phyloP scores from a whole-genome alignment of 2,329 filamentous ascomycete genomes.

The Aspergillus nomiae region DNA sequence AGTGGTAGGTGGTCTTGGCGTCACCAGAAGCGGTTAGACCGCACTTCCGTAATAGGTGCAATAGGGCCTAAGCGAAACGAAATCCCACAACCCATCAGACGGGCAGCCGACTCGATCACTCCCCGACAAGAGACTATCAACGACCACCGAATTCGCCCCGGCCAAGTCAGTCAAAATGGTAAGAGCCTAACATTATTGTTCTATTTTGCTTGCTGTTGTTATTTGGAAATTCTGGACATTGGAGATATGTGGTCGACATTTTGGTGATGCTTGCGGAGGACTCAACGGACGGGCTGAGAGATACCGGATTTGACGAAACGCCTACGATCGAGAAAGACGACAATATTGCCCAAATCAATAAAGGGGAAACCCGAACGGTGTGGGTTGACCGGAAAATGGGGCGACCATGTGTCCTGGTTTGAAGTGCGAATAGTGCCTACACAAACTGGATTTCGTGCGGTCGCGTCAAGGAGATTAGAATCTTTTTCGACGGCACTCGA shows the following conservation, averaged over 20 bases:
- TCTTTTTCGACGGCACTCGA: background rate
- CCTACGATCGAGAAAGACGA: background rate
- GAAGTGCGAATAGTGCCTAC: background rate
- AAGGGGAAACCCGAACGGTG: background rate
- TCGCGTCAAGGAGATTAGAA: background rate
- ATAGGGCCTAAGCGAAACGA: slow-evolving; percentile 48
- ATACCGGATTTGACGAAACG: background rate
- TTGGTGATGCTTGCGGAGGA: slow-evolving; percentile 8
- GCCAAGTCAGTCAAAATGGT: slow-evolving; percentile 53
- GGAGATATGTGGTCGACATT: slow-evolving; percentile 22
- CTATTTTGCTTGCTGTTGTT: slow-evolving; percentile 24
- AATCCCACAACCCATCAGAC: slow-evolving; percentile 44
- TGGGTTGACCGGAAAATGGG: background rate
- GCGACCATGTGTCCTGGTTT: background rate
- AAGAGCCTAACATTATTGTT: slow-evolving; percentile 31
- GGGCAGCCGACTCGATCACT: slow-evolving; percentile 34
- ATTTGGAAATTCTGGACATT: slow-evolving; percentile 20
- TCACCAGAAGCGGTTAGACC: slow-evolving; percentile 32
- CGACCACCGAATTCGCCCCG: slow-evolving; percentile 46
- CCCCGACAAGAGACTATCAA: slow-evolving; percentile 44
- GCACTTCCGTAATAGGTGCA: slow-evolving; percentile 34
- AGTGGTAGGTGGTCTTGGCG: slow-evolving; percentile 18
- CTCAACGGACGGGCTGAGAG: slow-evolving; percentile 1
- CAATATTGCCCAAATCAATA: background rate
- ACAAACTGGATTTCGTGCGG: background rate